Evolutionary conservation across 202 grass and related monocot species (phyloP).

Genomic region (Dendrocalamus latiflorus): DNA sequence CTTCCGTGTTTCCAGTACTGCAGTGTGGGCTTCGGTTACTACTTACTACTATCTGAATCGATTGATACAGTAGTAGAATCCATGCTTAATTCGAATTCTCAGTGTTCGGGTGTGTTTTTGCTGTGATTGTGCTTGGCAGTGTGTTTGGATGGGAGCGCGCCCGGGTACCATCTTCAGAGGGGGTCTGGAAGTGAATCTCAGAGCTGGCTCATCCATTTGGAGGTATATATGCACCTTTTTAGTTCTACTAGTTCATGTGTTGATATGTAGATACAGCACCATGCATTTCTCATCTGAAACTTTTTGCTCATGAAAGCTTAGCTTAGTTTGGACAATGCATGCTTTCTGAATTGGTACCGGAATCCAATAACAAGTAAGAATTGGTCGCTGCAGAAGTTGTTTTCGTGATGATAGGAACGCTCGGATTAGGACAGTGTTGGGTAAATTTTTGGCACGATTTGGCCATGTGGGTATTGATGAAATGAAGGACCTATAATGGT

Average conservation of each 20-base stretch:
- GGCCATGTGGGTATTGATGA: too few species aligned
- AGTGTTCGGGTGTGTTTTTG: background rate
- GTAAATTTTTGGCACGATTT: too few species aligned
- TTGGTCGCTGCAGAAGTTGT: background rate
- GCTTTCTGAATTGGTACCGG: background rate
- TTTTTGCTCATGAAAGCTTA: background rate
- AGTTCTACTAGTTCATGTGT: background rate
- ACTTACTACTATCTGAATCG: background rate
- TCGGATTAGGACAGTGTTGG: too few species aligned
- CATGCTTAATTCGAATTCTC: background rate
- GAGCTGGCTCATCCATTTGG: constrained; percentile 79
- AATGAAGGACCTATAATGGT: too few species aligned
- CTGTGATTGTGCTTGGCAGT: constrained; percentile 40
- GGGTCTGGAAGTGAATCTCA: constrained; percentile 59
- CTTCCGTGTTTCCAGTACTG: background rate
- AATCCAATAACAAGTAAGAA: background rate
- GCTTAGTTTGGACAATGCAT: background rate
- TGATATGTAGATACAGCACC: background rate
- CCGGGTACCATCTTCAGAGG: constrained; percentile 72
- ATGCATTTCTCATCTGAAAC: background rate
- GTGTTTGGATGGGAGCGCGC: constrained; percentile 84
- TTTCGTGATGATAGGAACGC: too few species aligned
- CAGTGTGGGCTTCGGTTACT: background rate
- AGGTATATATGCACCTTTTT: constrained; percentile 30
- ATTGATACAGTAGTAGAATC: background rate